Evolutionary conservation across 371 early-diverging fungal genomes (phyloP), one percentile per base, ranked within the genome.

Genomic region (Mucor lusitanicus): DNA sequence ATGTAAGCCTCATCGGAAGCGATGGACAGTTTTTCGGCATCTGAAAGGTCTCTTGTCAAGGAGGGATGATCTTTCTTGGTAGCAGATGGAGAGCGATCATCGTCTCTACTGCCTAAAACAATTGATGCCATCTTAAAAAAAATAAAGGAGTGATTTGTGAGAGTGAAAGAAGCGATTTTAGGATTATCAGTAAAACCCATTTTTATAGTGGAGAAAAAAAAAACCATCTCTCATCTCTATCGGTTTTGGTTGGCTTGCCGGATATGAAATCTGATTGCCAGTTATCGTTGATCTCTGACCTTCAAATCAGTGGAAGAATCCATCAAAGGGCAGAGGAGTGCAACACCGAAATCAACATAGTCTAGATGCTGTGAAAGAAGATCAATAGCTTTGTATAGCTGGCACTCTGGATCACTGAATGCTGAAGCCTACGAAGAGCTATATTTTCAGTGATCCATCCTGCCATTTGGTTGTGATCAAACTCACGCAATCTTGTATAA

Each of bases 21-120:
- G 12, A 61, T 17, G n/a, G 61, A 61, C 21, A 44, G 7, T 42
- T 65, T 65, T 59, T 65, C 65, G 6, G 33, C 13, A 17, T 65
- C 65, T 46, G 59, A 35, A 27, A 58, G 33, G 11, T 65, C 65
- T 65, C 28, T 39, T 9, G 27, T 15, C 32, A 54, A 37, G 9
- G 40, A 27, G 17, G 50, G n/a, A 32, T 23, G 17, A 11, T 62
- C 62, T 33, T 62, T 63, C 53, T 63, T 55, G 28, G 19, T 13
- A 2, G 27, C 23, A 27, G 53, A 13, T 25, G 25, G 53, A 46
- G 46, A 46, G 46, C 19, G 46, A 19, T 46, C 46, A 15, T 27
- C 46, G 6, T 27, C 53, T 27, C 15, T 27, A 25, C 13, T 53
- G 4, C 27, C 53, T 53, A 53, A 25, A 32, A 56, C 57, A 8